phyloP scores from a whole-genome alignment of 2,329 filamentous ascomycete genomes.

The Fusarium pseudonygamai region DNA sequence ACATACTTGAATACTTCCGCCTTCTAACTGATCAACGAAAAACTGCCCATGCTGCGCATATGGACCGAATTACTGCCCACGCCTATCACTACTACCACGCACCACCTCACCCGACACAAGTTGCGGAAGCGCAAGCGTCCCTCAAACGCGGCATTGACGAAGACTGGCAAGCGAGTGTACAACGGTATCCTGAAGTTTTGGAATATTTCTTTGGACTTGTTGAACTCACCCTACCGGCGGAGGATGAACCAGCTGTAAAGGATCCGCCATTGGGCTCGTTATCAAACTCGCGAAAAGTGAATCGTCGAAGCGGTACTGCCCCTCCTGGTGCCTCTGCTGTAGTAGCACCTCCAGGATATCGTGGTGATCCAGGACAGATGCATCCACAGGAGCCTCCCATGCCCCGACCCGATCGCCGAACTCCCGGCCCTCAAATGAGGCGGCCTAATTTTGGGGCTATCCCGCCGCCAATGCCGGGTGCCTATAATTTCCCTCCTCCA shows the following conservation, averaged over 20 bases:
- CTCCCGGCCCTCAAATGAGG: slow-evolving; percentile 42
- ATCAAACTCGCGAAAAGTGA: slow-evolving; percentile 58
- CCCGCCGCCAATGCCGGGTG: slow-evolving; percentile 33
- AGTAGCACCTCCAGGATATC: slow-evolving; percentile 40
- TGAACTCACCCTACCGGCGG: slow-evolving; percentile 69
- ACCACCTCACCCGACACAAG: slow-evolving; percentile 68
- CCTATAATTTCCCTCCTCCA: slow-evolving; percentile 33
- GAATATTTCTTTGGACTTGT: slow-evolving; percentile 82
- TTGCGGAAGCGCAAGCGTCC: slow-evolving; percentile 70
- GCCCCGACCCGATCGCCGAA: slow-evolving; percentile 39
- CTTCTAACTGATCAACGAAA: slow-evolving; percentile 70
- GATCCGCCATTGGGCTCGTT: slow-evolving; percentile 68
- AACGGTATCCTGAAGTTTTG: slow-evolving; percentile 82
- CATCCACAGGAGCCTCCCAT: slow-evolving; percentile 41
- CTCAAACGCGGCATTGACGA: slow-evolving; percentile 80
- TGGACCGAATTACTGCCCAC: slow-evolving; percentile 65
- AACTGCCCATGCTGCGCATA: slow-evolving; percentile 62
- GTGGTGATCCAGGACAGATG: slow-evolving; percentile 39
- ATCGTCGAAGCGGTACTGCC: slow-evolving; percentile 53
- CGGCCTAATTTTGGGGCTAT: slow-evolving; percentile 34
- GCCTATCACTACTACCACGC: slow-evolving; percentile 67
- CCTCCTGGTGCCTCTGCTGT: slow-evolving; percentile 41
- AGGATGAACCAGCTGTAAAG: slow-evolving; percentile 67
- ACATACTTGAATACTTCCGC: slow-evolving; percentile 72
- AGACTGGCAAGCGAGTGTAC: slow-evolving; percentile 79